These are phyloP conservation scores for Isochrysis galbana DNA, from an alignment of 78 protist species.

Conservation along the genomic window DNA sequence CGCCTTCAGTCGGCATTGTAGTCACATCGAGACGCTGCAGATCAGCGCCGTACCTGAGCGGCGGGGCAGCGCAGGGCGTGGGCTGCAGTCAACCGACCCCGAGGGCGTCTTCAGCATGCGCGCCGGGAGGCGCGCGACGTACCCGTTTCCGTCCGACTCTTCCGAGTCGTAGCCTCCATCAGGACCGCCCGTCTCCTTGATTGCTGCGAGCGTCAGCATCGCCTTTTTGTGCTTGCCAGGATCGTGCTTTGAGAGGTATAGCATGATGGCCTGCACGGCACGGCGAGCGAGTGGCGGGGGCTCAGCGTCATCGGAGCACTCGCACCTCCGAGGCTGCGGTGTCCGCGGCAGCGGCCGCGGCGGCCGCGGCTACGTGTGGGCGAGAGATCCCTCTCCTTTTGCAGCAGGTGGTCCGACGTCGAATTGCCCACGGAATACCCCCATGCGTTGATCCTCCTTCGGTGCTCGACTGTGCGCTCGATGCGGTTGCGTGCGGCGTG, in stretches of 20 bases:
- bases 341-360: too few species aligned
- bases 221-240: not conserved
- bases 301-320: too few species aligned
- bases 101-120: too few species aligned
- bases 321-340: too few species aligned
- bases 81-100: too few species aligned
- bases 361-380: too few species aligned
- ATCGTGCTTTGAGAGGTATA: not conserved
- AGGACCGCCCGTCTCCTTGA: not conserved
- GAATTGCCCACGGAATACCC: not conserved
- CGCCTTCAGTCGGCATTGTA: not conserved
- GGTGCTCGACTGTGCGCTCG: not conserved
- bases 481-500: not conserved
- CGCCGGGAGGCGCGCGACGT: too few species aligned
- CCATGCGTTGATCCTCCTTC: not conserved
- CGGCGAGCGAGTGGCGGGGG: too few species aligned
- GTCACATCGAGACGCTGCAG: not conserved
- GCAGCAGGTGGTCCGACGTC: not conserved
- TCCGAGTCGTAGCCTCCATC: not conserved
- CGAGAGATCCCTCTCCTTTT: too few species aligned
- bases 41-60: not conserved
- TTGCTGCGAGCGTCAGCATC: not conserved
- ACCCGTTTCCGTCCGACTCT: not conserved
- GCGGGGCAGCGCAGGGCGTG: too few species aligned
- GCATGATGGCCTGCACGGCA: too few species aligned